Base-by-base conservation (phyloP, 2,329 filamentous ascomycete species). In the Coleophoma cylindrospora region DNA sequence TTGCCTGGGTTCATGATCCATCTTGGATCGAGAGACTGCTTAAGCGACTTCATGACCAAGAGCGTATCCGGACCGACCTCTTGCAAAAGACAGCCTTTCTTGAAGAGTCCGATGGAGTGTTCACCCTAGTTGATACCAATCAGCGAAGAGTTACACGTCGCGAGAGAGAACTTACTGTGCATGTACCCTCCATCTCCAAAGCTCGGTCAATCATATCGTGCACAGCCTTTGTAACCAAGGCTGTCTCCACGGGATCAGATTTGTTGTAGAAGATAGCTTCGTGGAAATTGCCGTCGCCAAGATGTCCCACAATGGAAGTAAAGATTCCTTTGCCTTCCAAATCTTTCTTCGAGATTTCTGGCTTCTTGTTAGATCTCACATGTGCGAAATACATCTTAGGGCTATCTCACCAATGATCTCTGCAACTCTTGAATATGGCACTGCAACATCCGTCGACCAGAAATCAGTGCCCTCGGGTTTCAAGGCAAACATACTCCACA, bases 261-360 rank as follows among this genome's bases (percentile, higher is more conserved):
- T 80, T 80, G 68, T 92, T 81, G 66, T 95, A 96, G 71, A 96
- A 86, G 68, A 96, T 91, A 62, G 85, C 88, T 66, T 90, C 85
- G 66, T 96, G 91, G 72, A 96, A 96, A 68, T 96, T 96, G 38
- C 91, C 91, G 63, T 96, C 91, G 9, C 91, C 91, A 49, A 96
- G 84, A 63, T 96, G 91, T 7, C 91, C 91, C 2, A 96, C 74
- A 21, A 95, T 87, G 58, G 84, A 89, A 1, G 89, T 88, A 64
- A 95, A 95, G 2, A 95, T 71, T 1, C 88, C 89, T 9, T 95
- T 75, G 12, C 88, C 82, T 59, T 91, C 86, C 75, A 94, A 83
- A 61, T 95, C 89, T 64, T 88, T 86, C 71, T 95, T 95, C 54
- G 87, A 91, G 38, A 89, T 75, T 66, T 95, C 55, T 55, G 46